phyloP scores from a whole-genome alignment of 2,329 filamentous ascomycete genomes.

The Ophiostoma sp. region DNA sequence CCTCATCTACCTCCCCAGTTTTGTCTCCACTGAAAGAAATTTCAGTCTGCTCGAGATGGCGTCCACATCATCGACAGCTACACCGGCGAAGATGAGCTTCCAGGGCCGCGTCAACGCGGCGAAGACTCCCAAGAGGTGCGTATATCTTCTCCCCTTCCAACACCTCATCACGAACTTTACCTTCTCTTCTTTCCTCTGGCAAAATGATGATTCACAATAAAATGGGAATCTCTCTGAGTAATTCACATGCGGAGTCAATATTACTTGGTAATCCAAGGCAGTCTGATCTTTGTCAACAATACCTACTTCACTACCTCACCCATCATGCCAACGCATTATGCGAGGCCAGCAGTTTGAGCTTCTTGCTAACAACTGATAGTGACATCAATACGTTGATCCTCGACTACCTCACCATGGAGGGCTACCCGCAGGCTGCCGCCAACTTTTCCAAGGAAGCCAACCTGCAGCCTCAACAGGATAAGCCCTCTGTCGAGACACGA shows the following conservation, averaged over 20 bases:
- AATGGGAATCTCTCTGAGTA: constrained; percentile 99
- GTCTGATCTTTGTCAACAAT: constrained; percentile 31
- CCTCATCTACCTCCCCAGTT: not conserved
- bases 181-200: constrained; percentile 32
- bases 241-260: constrained; percentile 79
- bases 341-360: not conserved
- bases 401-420: constrained; percentile 95
- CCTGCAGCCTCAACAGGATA: constrained; percentile 70
- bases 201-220: constrained; percentile 80
- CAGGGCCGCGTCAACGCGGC: constrained; percentile 79
- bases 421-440: constrained; percentile 87
- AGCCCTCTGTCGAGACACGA: constrained; percentile 71
- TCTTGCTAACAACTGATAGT: constrained; percentile 49
- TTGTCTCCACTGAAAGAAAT: not conserved
- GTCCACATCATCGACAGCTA: constrained; percentile 72
- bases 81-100: constrained; percentile 71
- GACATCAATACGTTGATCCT: constrained; percentile 95
- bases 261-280: constrained; percentile 61
- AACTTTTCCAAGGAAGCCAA: constrained; percentile 96
- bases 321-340: not conserved
- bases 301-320: constrained; percentile 30
- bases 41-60: constrained; percentile 45
- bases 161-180: constrained; percentile 19
- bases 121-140: constrained; percentile 83
- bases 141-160: constrained; percentile 19